phyloP scores from a whole-genome alignment of 106 monocot species.

The Triglochin maritima region DNA sequence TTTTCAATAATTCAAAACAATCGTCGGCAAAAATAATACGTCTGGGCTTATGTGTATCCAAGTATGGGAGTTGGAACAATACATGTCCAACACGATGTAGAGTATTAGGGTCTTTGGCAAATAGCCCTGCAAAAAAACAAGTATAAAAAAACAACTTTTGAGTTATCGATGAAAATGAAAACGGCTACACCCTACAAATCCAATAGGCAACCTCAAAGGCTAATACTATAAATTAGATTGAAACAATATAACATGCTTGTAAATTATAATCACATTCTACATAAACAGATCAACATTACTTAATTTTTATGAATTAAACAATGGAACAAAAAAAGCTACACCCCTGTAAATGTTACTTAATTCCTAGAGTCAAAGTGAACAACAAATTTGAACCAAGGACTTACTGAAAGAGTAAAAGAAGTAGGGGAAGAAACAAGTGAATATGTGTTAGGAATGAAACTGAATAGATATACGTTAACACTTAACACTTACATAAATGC shows the following conservation, averaged over 20 bases:
- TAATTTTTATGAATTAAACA: too few species aligned
- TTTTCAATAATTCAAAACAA: slow-evolving; percentile 59
- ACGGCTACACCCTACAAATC: neutral
- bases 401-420: too few species aligned
- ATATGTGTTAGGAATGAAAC: neutral
- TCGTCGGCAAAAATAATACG: slow-evolving; percentile 85
- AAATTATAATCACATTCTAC: too few species aligned
- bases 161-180: neutral
- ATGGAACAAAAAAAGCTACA: too few species aligned
- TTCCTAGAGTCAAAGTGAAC: too few species aligned
- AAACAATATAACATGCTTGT: too few species aligned
- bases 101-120: slow-evolving; percentile 74
- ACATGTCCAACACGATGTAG: slow-evolving; percentile 72
- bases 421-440: too few species aligned
- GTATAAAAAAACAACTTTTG: neutral
- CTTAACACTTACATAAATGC: neutral
- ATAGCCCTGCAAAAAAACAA: slow-evolving; percentile 41
- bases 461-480: neutral
- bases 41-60: slow-evolving; percentile 48
- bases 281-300: too few species aligned
- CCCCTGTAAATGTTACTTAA: too few species aligned
- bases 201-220: too few species aligned
- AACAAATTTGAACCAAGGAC: too few species aligned
- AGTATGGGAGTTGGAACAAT: slow-evolving; percentile 63
- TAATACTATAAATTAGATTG: too few species aligned